Conservation (phyloP, 176 grass and related monocot genomes). For the Rhynchospora breviuscula region DNA sequence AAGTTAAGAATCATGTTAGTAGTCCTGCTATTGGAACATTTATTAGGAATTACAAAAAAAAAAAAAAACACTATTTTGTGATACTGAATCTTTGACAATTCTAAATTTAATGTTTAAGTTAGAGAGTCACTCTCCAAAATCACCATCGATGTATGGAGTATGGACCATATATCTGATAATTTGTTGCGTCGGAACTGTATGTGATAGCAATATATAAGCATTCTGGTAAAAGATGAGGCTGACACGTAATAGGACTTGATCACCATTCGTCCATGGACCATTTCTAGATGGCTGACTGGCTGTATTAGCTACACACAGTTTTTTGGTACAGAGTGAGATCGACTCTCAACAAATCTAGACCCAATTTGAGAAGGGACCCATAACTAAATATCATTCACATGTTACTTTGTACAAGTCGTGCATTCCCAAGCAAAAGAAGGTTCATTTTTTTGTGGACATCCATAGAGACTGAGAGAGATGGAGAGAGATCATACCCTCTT, state of each 20-base stretch:
- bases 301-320: not conserved
- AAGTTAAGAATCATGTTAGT: not conserved
- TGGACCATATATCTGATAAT: conserved; percentile 12
- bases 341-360: conserved; percentile 22
- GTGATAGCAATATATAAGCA: not conserved
- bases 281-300: not conserved
- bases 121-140: conserved; percentile 13
- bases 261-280: conserved; percentile 15
- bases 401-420: not conserved
- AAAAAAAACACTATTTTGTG: not conserved
- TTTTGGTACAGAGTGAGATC: conserved; percentile 7
- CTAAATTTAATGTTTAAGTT: not conserved
- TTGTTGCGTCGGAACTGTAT: not conserved
- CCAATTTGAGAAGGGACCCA: not conserved
- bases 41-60: not conserved
- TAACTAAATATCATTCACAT: conserved; percentile 22
- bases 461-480: conserved; percentile 14
- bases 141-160: not conserved
- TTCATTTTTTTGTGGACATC: not conserved
- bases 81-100: conserved; percentile 5
- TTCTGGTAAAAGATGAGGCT: not conserved
- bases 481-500: conserved; percentile 40
- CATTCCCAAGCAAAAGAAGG: not conserved
- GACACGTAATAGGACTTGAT: not conserved
- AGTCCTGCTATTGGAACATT: not conserved